Evolutionary conservation across 805 yeast species (phyloP).

Genomic region (Saccharomycopsis sp.): DNA sequence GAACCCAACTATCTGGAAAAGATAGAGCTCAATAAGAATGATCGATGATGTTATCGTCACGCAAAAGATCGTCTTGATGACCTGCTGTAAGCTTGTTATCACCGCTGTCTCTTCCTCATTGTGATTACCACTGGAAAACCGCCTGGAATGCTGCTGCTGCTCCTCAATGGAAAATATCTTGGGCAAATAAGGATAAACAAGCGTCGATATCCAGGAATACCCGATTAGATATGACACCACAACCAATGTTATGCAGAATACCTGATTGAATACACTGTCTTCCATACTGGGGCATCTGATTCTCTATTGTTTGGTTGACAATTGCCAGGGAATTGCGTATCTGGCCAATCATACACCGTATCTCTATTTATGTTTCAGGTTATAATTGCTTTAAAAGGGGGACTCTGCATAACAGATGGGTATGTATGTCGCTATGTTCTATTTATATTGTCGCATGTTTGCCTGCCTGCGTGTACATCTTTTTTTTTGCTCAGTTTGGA

Average conservation of each 20-base stretch:
- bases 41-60: conserved; percentile 8
- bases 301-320: neutral
- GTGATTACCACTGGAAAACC: neutral
- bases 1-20: conserved; percentile 9
- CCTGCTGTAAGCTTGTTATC: conserved; percentile 2
- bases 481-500: no score
- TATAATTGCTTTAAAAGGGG: no score
- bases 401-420: no score
- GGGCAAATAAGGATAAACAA: neutral
- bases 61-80: conserved; percentile 5
- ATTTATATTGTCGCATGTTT: neutral
- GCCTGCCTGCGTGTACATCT: neutral
- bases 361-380: no score
- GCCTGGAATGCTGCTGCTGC: neutral
- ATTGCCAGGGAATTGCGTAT: neutral
- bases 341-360: neutral
- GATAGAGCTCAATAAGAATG: conserved; percentile 10
- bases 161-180: conserved; percentile 1
- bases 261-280: neutral
- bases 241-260: neutral
- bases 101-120: neutral
- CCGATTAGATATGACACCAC: neutral
- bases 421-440: no score
- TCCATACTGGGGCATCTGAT: neutral
- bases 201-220: neutral